Evolutionary conservation across 2,329 filamentous ascomycete genomes (phyloP).

Genomic region (Aspergillus novofumigatus): DNA sequence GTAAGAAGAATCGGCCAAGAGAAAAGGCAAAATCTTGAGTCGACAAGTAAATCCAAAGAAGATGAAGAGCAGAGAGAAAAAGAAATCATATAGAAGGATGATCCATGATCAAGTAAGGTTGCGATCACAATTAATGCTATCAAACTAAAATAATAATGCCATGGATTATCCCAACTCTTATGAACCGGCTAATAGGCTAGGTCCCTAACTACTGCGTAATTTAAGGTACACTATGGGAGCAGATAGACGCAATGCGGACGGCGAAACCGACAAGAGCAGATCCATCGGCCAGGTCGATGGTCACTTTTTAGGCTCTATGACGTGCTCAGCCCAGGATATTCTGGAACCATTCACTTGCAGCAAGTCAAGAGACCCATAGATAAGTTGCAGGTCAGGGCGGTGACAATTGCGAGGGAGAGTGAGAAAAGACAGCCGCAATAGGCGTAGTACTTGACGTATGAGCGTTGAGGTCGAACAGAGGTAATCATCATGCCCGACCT

Average conservation of each 20-base stretch:
- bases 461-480: not conserved
- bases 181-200: not conserved
- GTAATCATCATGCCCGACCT: not conserved
- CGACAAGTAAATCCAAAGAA: slow-evolving; percentile 3
- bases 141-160: not conserved
- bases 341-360: not conserved
- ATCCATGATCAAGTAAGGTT: not conserved
- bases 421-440: not conserved
- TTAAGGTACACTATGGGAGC: not conserved
- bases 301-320: not conserved
- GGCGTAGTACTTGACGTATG: not conserved
- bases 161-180: not conserved
- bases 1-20: not conserved
- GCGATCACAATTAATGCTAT: not conserved
- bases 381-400: not conserved
- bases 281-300: not conserved
- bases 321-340: not conserved
- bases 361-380: not conserved
- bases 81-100: not conserved
- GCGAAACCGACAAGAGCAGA: not conserved
- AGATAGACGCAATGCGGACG: not conserved
- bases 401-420: too few species aligned
- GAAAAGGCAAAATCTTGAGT: slow-evolving; percentile 1
- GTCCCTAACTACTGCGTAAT: not conserved
- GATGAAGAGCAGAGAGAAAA: slow-evolving; percentile 9